A percentile compares a stretch with the other conserved stretches of the same genome.
These are phyloP conservation scores for Bipolaris oryzae DNA, from an alignment of 2,329 filamentous ascomycete genomes.

Conservation along the genomic window DNA sequence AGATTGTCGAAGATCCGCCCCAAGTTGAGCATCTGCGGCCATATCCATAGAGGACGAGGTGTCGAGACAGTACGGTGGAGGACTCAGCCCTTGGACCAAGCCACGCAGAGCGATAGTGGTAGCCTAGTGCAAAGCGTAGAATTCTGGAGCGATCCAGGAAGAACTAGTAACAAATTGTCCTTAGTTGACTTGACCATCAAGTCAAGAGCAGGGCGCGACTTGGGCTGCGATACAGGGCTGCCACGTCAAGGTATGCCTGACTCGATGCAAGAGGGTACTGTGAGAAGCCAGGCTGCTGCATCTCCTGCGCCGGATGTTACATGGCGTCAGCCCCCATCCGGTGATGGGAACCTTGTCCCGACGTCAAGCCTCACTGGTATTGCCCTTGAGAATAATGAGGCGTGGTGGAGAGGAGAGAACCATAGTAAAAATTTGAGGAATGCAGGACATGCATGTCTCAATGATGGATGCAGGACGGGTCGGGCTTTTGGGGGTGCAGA, in stretches of 20 bases:
- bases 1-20: slow-evolving; percentile 68
- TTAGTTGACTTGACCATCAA: slow-evolving; percentile 65
- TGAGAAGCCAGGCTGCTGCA: slow-evolving; percentile 29
- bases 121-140: slow-evolving; percentile 55
- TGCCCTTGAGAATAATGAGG: slow-evolving; percentile 31
- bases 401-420: slow-evolving; percentile 20
- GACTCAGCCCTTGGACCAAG: slow-evolving; percentile 39
- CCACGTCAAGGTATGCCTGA: slow-evolving; percentile 36
- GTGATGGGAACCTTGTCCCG: slow-evolving; percentile 26
- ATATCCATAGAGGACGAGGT: slow-evolving; percentile 72
- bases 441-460: slow-evolving; percentile 14
- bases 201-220: slow-evolving; percentile 37
- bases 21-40: slow-evolving; percentile 70
- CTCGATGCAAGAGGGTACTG: slow-evolving; percentile 9
- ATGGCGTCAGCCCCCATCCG: slow-evolving; percentile 26
- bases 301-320: slow-evolving; percentile 3
- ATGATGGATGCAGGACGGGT: slow-evolving; percentile 3
- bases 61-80: slow-evolving; percentile 67
- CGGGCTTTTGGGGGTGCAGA: slow-evolving; percentile 18
- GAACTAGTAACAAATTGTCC: slow-evolving; percentile 65
- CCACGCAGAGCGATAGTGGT: slow-evolving; percentile 4
- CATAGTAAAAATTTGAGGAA: slow-evolving; percentile 19
- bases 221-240: slow-evolving; percentile 37
- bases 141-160: slow-evolving; percentile 66
- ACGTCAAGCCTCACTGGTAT: slow-evolving; percentile 27